Evolutionary conservation across 148 eudicot genomes (phyloP).

Genomic region (Silene conica): DNA sequence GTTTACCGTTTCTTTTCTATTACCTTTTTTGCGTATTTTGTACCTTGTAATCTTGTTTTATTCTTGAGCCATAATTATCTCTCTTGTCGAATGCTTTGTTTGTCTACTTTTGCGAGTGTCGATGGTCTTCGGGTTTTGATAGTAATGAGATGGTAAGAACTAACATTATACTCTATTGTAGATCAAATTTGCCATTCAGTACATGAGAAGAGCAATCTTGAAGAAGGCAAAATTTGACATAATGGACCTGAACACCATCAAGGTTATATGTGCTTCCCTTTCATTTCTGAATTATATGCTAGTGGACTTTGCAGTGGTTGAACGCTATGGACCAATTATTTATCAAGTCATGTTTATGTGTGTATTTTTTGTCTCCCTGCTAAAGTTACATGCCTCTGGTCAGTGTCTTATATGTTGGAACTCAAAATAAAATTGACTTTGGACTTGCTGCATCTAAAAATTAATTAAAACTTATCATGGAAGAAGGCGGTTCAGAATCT

Average conservation of each 20-base stretch:
- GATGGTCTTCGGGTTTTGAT: background rate
- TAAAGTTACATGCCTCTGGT: background rate
- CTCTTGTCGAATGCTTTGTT: background rate
- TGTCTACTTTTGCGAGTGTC: background rate
- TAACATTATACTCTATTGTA: conserved; percentile 15
- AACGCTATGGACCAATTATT: background rate
- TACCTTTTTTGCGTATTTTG: background rate
- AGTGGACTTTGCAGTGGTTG: background rate
- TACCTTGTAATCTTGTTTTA: background rate
- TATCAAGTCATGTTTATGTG: background rate
- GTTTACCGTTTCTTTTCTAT: too few relatives aligned
- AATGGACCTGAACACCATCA: conserved; percentile 72
- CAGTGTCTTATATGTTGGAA: background rate
- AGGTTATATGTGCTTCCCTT: conserved; percentile 42
- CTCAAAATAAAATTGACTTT: background rate
- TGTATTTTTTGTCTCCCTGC: background rate
- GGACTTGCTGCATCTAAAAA: background rate
- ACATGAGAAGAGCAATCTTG: conserved; percentile 85
- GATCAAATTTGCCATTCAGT: conserved; percentile 98
- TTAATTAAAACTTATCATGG: background rate
- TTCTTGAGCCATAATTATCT: background rate
- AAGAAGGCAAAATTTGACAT: conserved; percentile 98
- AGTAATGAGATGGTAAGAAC: background rate
- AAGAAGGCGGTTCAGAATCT: background rate
- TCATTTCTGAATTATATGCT: background rate